These are phyloP conservation scores for Ascochyta fabae DNA, from an alignment of 2,329 filamentous ascomycete species.

Conservation along the genomic window DNA sequence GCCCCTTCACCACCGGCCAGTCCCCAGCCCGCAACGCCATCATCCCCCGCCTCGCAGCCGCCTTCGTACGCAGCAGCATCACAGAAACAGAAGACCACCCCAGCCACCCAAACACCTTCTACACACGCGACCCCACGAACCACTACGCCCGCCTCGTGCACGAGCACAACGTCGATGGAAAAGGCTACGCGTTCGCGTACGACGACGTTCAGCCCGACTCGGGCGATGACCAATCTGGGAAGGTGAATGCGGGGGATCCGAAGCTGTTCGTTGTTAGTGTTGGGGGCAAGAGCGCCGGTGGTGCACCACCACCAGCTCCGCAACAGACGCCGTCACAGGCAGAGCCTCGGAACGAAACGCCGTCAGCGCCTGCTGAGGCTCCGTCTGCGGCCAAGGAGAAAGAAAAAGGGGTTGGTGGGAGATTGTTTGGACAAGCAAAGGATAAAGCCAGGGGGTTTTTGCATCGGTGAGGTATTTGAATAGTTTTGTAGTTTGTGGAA, in stretches of 20 bases:
- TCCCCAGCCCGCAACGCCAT: constrained; percentile 12
- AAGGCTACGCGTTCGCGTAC: constrained; percentile 15
- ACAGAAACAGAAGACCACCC: constrained; percentile 3
- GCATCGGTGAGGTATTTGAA: neutral
- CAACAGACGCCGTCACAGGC: neutral
- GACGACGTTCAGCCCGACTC: constrained; percentile 10
- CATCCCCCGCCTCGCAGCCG: constrained; percentile 11
- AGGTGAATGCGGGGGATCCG: constrained; percentile 14
- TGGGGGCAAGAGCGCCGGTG: constrained; percentile 7
- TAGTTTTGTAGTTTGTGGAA: too few relatives aligned
- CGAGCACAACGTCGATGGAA: constrained; percentile 10
- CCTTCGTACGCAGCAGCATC: constrained; percentile 8
- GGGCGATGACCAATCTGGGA: constrained; percentile 10
- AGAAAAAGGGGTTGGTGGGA: neutral
- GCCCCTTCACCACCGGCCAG: constrained; percentile 8
- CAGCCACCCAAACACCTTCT: constrained; percentile 5
- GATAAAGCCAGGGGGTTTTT: constrained; percentile 8
- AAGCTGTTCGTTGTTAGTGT: constrained; percentile 6
- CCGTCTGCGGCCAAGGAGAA: neutral
- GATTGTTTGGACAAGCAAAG: constrained; percentile 3
- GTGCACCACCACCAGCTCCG: neutral
- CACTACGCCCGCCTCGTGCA: constrained; percentile 14
- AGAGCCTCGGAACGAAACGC: neutral
- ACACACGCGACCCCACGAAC: constrained; percentile 9
- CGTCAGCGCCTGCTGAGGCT: neutral